Conservation (phyloP, 2,329 filamentous ascomycete species). For the Phoma herbarum region DNA sequence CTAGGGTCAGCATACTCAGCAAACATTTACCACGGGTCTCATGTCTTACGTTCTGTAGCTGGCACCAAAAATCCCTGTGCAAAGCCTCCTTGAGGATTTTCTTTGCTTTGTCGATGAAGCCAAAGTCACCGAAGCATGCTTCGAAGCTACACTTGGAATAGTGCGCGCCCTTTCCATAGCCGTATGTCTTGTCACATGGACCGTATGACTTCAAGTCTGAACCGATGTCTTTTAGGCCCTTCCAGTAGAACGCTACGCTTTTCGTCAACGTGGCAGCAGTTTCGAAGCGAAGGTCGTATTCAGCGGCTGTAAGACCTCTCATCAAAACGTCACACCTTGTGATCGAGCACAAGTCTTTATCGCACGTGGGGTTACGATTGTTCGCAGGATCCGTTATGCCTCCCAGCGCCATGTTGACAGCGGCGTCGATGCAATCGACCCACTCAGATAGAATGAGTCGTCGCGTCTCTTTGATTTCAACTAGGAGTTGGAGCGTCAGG, state of each 20-base stretch:
- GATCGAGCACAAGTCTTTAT: too few relatives aligned
- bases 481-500: too few relatives aligned
- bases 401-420: too few relatives aligned
- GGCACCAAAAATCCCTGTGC: not conserved
- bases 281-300: not conserved
- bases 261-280: not conserved
- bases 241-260: slow-evolving; percentile 4
- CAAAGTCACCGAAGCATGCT: slow-evolving; percentile 1
- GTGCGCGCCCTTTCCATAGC: not conserved
- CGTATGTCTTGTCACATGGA: not conserved
- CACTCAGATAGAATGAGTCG: too few relatives aligned
- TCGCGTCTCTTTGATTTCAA: too few relatives aligned
- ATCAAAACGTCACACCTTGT: not conserved
- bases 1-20: not conserved
- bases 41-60: not conserved
- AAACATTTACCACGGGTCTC: too few relatives aligned
- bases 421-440: too few relatives aligned
- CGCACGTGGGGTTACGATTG: too few relatives aligned
- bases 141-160: not conserved
- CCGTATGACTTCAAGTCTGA: not conserved
- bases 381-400: too few relatives aligned
- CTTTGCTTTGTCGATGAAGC: not conserved
- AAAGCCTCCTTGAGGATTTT: not conserved
- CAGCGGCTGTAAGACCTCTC: not conserved
- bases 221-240: not conserved